Conservation (phyloP, 2,329 filamentous ascomycete genomes). For the Chrysoporthe cubensis region DNA sequence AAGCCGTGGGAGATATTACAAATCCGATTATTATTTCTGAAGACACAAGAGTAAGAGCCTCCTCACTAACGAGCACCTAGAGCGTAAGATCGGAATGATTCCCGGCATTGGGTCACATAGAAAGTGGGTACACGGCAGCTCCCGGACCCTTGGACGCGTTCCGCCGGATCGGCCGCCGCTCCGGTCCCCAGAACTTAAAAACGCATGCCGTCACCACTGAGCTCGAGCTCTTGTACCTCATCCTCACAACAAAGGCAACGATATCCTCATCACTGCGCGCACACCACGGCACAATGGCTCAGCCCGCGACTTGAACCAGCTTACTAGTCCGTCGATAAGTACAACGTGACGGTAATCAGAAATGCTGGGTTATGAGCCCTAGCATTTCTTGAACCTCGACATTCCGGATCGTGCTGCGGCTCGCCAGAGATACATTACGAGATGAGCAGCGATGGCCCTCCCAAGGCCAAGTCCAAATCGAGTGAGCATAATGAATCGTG, state of each 20-base stretch:
- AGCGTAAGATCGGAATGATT: constrained; percentile 6
- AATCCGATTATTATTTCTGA: background rate
- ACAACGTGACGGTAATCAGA: constrained; percentile 6
- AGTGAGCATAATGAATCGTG: constrained; percentile 30
- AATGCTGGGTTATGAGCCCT: constrained; percentile 21
- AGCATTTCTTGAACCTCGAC: constrained; percentile 8
- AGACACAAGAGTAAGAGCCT: background rate
- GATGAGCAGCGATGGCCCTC: constrained; percentile 41
- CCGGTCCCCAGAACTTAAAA: constrained; percentile 13
- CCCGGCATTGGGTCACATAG: background rate
- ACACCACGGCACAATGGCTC: constrained; percentile 16
- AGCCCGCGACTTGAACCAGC: constrained; percentile 8
- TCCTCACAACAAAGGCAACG: background rate
- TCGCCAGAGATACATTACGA: constrained; percentile 26
- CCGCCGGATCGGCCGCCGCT: constrained; percentile 8
- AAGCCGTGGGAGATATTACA: background rate
- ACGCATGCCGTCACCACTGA: constrained; percentile 12
- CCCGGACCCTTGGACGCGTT: constrained; percentile 7
- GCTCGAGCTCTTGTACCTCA: background rate
- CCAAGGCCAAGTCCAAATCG: constrained; percentile 40
- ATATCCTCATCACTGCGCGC: background rate
- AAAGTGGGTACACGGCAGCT: background rate
- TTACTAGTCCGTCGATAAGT: background rate
- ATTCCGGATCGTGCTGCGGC: constrained; percentile 5
- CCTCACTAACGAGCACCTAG: background rate